Evolutionary conservation across 2,329 filamentous ascomycete genomes (phyloP), one percentile per base, ranked within the genome.

Genomic region (Tolypocladium guangdongense): DNA sequence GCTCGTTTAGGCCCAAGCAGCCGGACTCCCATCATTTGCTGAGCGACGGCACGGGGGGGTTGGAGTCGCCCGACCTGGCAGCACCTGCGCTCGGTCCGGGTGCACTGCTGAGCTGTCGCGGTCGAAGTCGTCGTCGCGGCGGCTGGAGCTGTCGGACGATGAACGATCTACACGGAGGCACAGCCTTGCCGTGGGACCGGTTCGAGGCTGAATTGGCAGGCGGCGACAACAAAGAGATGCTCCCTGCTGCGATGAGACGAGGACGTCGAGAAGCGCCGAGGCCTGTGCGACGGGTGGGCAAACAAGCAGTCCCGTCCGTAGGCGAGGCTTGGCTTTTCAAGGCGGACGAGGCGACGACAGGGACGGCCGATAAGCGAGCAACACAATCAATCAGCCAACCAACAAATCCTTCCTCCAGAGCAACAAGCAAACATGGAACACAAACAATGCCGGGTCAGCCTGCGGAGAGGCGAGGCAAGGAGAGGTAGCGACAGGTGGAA

Each of bases 1-100:
- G 74, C 67, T 58, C 69, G 74, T 48, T 58, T 55, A 24, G 72
- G 60, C 54, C 66, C 62, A 35, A 68, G 63, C 56, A 73, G 61
- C 59, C 64, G 70, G 52, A 66, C 67, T 64, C 70, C 71, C 71
- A 74, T 68, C 39, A 55, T 63, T 39, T 52, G 35, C 27, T 37
- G 20, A 35, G 39, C 32, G 22, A 39, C 33, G 35, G n/a, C 36
- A 37, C 41, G n/a, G n/a, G 37, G 41, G 41, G 16, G 14, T 7
- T 11, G 24, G 24, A 30, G 41, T 45, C 24, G 33, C 48, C 48
- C 7, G 20, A 16, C 14, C 35, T 27, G 20, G 48, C 48, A 38
- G 48, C 48, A 36, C 47, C 47, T 49, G 33, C 35, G 35, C 48
- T 27, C 22, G 20, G 24, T 24, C 11, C 16, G 24, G 16, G 24